These are phyloP conservation scores for Boletales sp. DNA, from an alignment of 768 basidiomycete species.

Conservation along the genomic window DNA sequence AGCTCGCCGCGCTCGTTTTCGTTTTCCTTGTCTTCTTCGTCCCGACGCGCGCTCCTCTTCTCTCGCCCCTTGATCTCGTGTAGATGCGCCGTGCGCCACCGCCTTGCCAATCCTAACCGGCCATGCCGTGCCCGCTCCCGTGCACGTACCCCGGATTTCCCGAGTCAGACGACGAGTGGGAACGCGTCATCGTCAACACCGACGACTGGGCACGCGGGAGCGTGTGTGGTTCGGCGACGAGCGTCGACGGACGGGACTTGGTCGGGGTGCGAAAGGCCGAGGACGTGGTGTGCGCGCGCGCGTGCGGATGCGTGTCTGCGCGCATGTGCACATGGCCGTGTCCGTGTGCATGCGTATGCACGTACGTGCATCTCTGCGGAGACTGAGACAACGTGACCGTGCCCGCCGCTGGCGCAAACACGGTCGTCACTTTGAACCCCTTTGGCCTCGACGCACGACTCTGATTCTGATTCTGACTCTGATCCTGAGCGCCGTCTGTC, in stretches of 20 bases:
- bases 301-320: background rate
- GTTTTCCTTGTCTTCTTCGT: slow-evolving; percentile 2
- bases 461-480: too few relatives aligned
- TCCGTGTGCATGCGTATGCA: slow-evolving; percentile 1
- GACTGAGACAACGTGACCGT: too few relatives aligned
- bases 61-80: slow-evolving; percentile 50
- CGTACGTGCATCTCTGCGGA: too few relatives aligned
- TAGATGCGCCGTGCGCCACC: slow-evolving; percentile 53
- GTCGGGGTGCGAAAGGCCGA: slow-evolving; percentile 21
- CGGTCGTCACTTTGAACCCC: background rate
- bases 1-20: slow-evolving; percentile 7
- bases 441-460: background rate
- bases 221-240: slow-evolving; percentile 22
- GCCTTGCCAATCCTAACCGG: too few relatives aligned
- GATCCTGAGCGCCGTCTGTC: too few relatives aligned
- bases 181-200: slow-evolving; percentile 7
- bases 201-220: slow-evolving; percentile 15
- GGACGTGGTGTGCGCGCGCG: background rate
- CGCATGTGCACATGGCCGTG: slow-evolving; percentile 6
- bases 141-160: background rate
- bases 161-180: slow-evolving; percentile 21
- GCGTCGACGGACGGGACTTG: slow-evolving; percentile 8
- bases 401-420: background rate
- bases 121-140: slow-evolving; percentile 50
- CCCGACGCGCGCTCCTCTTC: slow-evolving; percentile 2